Evolutionary conservation across 169 alveolate species (phyloP).

Genomic region (Plasmodium coatneyi): DNA sequence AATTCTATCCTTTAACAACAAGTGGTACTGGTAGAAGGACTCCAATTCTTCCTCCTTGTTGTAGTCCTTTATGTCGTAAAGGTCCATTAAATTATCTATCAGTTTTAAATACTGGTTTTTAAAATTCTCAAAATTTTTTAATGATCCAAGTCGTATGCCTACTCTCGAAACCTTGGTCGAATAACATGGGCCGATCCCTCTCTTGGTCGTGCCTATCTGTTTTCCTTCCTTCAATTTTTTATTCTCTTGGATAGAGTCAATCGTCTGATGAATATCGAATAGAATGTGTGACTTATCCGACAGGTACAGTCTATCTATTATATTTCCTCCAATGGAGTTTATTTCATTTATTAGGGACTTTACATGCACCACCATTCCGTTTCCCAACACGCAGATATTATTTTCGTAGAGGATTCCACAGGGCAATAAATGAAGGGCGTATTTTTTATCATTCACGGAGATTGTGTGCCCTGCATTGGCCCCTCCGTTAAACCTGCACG

Average conservation of each 20-base stretch:
- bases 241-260: slow-evolving; percentile 83
- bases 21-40: slow-evolving; percentile 81
- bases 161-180: slow-evolving; percentile 91
- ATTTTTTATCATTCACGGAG: slow-evolving; percentile 84
- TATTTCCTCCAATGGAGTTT: slow-evolving; percentile 66
- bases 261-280: slow-evolving; percentile 85
- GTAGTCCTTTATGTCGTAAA: slow-evolving; percentile 80
- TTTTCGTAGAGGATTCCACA: slow-evolving; percentile 91
- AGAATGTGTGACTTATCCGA: slow-evolving; percentile 94
- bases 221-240: slow-evolving; percentile 76
- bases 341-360: slow-evolving; percentile 78
- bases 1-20: slow-evolving; percentile 86
- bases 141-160: slow-evolving; percentile 91
- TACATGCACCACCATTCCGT: slow-evolving; percentile 93
- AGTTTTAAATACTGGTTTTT: slow-evolving; percentile 78
- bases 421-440: slow-evolving; percentile 94
- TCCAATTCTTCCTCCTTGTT: slow-evolving; percentile 85
- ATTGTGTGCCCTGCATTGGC: slow-evolving; percentile 95
- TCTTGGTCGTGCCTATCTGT: slow-evolving; percentile 94
- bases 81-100: slow-evolving; percentile 76
- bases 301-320: slow-evolving; percentile 83
- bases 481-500: slow-evolving; percentile 96
- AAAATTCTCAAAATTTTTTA: slow-evolving; percentile 85
- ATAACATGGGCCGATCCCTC: slow-evolving; percentile 97
- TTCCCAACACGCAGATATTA: slow-evolving; percentile 90